Base-by-base conservation (phyloP, 805 yeast genomes). In the Vanderwaltozyma polyspora region DNA sequence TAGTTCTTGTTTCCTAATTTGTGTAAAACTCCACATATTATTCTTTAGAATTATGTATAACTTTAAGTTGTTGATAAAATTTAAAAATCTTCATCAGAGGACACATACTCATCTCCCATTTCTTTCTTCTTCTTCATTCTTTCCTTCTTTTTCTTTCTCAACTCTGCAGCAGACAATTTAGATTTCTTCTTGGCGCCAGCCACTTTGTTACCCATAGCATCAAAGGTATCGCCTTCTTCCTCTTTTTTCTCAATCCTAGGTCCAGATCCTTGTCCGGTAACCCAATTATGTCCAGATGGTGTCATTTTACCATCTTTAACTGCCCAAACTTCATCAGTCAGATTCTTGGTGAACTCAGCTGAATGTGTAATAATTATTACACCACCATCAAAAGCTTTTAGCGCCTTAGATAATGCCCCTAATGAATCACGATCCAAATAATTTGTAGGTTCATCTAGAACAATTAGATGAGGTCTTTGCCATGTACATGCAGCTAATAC, bases 271-370 rank as follows among this genome's bases (percentile, higher is more conserved):
- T 87, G 97, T 68, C 97, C 97, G 57, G 80, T 76, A 57, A 89
- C 96, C 97, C 97, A 87, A 79, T 87, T 89, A 76, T 89, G 96
- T 65, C 97, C 97, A 52, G 97, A 87, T 66, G 97, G 96, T 59
- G 94, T 81, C 97, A 87, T 87, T 55, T 57, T 68, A 79, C 97
- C 97, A 72, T 86, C 87, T 49, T 81, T 59, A 49, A 87, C 96
- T 62, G 96, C 94, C 97, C 97, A 87, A 60, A 87, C 95, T 76
- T 87, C 97, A 71, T 87, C 95, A 64, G 96, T 87, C 67, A 87
- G 68, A 66, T 85, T 84, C 76, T 86, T 82, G 69, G 96, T 87
- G 83, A 87, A 87, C 76, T 87, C 97, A 60, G 95, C 94, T 66
- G 96, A 87, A 79, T 87, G 97, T 52, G 97, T 86, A 74, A 87